Evolutionary conservation across 2,329 filamentous ascomycete species (phyloP).

Genomic region (Arthrinium puccinioides): DNA sequence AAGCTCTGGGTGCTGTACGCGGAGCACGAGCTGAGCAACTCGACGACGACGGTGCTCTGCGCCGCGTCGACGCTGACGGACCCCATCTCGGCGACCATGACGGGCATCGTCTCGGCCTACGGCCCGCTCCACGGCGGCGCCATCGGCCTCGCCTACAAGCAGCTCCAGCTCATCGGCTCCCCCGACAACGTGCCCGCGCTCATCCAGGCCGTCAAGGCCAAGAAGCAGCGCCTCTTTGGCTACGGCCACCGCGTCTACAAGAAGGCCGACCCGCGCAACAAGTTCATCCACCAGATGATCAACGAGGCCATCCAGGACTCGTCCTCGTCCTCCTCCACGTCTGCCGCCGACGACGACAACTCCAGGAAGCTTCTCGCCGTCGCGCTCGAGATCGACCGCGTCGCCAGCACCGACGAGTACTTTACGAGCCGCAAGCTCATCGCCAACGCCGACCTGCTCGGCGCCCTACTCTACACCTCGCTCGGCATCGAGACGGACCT

Average conservation of each 20-base stretch:
- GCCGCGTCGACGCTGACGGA: slow-evolving; percentile 12
- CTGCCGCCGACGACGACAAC: not conserved
- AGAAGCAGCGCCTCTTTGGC: slow-evolving; percentile 13
- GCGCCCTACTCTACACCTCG: slow-evolving; percentile 12
- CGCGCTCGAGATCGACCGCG: slow-evolving; percentile 10
- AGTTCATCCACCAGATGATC: slow-evolving; percentile 10
- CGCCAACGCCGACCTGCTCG: slow-evolving; percentile 13
- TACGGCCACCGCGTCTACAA: slow-evolving; percentile 14
- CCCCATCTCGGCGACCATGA: slow-evolving; percentile 9
- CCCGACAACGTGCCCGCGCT: slow-evolving; percentile 9
- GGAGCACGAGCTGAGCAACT: slow-evolving; percentile 15
- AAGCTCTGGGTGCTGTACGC: slow-evolving; percentile 11
- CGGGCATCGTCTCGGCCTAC: slow-evolving; percentile 9
- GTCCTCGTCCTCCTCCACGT: not conserved
- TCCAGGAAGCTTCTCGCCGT: slow-evolving; percentile 10
- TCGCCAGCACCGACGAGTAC: slow-evolving; percentile 12
- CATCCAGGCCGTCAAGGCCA: slow-evolving; percentile 10
- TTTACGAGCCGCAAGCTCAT: slow-evolving; percentile 13
- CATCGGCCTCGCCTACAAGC: slow-evolving; percentile 14
- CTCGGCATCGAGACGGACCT: slow-evolving; percentile 11
- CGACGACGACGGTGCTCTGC: slow-evolving; percentile 12
- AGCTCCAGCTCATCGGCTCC: slow-evolving; percentile 10
- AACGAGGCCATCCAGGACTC: slow-evolving; percentile 9
- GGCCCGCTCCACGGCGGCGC: slow-evolving; percentile 14
- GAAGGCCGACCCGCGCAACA: slow-evolving; percentile 12